A percentile compares a stretch with the other conserved stretches of the same genome.
Conservation (phyloP, 495 filamentous ascomycete genomes). For the Cenococcum geophilum region DNA sequence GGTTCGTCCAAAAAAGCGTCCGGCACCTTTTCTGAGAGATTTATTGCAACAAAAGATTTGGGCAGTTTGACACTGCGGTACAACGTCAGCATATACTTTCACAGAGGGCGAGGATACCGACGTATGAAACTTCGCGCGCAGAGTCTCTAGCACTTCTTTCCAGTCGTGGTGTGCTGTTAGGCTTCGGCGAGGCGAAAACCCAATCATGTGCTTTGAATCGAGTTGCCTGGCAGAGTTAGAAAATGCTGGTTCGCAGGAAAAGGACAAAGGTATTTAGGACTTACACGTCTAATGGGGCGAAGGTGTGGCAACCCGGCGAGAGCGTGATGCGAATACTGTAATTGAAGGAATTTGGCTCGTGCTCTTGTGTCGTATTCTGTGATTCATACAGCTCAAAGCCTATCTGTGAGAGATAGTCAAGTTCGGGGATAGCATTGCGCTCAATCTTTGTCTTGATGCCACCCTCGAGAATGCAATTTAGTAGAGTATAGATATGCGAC, state of each 20-base stretch:
- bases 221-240: constrained; percentile 50
- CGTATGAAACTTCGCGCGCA: constrained; percentile 91
- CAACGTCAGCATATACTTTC: not conserved
- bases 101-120: constrained; percentile 44
- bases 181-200: constrained; percentile 79
- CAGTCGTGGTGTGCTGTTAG: constrained; percentile 90
- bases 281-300: constrained; percentile 82
- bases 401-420: constrained; percentile 96
- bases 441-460: constrained; percentile 90
- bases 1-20: constrained; percentile 27
- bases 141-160: constrained; percentile 89
- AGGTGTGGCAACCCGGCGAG: constrained; percentile 90
- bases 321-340: constrained; percentile 96
- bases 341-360: constrained; percentile 62
- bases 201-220: constrained; percentile 90
- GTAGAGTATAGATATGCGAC: constrained; percentile 92
- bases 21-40: constrained; percentile 65
- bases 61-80: constrained; percentile 76
- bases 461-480: constrained; percentile 96
- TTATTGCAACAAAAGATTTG: constrained; percentile 86
- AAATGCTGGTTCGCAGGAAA: not conserved
- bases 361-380: constrained; percentile 56
- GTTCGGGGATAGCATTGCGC: constrained; percentile 85
- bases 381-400: constrained; percentile 97
- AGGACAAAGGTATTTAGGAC: constrained; percentile 1